These are phyloP conservation scores for Protostelium mycophagum DNA, from an alignment of 78 protist genomes.

Conservation along the genomic window DNA sequence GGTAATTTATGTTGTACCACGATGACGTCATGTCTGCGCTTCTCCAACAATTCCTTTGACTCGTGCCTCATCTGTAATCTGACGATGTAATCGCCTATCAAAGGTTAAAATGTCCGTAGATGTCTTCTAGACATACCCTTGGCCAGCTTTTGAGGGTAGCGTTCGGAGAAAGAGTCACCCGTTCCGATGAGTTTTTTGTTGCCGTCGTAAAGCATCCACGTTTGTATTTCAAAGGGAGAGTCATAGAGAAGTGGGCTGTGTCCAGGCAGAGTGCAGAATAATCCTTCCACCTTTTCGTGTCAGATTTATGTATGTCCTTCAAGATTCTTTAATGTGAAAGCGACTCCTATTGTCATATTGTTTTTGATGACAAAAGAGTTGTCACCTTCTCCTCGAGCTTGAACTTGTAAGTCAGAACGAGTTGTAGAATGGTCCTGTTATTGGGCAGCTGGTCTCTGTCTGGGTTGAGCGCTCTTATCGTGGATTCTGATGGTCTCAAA, in stretches of 20 bases:
- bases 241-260: slow-evolving; percentile 6
- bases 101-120: not conserved
- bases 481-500: not conserved
- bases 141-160: not conserved
- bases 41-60: not conserved
- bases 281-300: not conserved
- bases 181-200: slow-evolving; percentile 2
- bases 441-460: not conserved
- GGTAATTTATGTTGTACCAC: not conserved
- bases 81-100: not conserved
- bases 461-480: not conserved
- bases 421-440: not conserved
- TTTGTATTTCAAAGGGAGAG: not conserved
- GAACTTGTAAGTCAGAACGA: slow-evolving; percentile 6
- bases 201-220: not conserved
- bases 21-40: not conserved
- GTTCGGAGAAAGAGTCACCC: slow-evolving; percentile 6
- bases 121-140: not conserved
- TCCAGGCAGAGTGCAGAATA: not conserved
- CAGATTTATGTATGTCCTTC: too few relatives aligned
- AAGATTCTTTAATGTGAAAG: not conserved
- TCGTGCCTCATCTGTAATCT: not conserved
- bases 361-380: not conserved
- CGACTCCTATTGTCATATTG: not conserved
- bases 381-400: not conserved